These are phyloP conservation scores for Pisolithus albus DNA, from an alignment of 768 basidiomycete genomes.

Conservation along the genomic window DNA sequence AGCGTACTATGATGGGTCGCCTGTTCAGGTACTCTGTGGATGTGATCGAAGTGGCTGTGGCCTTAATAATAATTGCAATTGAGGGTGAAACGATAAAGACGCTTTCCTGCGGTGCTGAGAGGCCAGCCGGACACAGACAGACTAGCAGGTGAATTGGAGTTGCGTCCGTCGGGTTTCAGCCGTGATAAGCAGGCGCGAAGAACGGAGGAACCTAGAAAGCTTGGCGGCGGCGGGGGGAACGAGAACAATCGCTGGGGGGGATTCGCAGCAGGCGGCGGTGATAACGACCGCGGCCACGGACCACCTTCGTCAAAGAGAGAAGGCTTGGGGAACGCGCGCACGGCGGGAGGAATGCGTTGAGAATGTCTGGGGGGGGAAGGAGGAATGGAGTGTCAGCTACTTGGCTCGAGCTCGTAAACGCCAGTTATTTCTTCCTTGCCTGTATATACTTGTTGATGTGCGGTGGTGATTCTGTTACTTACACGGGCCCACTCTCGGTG, in stretches of 20 bases:
- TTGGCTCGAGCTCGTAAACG: slow-evolving; percentile 10
- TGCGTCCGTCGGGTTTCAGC: not conserved
- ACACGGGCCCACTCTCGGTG: slow-evolving; percentile 21
- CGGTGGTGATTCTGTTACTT: slow-evolving; percentile 7
- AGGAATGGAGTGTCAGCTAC: not conserved
- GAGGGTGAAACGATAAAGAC: slow-evolving; percentile 15
- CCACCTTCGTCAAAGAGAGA: slow-evolving; percentile 7
- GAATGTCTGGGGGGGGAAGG: slow-evolving; percentile 3
- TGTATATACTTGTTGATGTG: slow-evolving; percentile 27
- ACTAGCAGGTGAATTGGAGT: too few relatives aligned
- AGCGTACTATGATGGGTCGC: slow-evolving; percentile 24
- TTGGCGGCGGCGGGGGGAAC: not conserved
- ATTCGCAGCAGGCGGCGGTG: slow-evolving; percentile 5
- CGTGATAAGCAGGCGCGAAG: slow-evolving; percentile 27
- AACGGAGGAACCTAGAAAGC: slow-evolving; percentile 1
- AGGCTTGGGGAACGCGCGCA: slow-evolving; percentile 5
- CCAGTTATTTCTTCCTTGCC: slow-evolving; percentile 12
- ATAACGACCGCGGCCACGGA: slow-evolving; percentile 1
- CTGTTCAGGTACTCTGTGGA: slow-evolving; percentile 23
- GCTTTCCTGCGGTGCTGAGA: slow-evolving; percentile 5
- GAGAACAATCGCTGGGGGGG: not conserved
- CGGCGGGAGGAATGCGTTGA: slow-evolving; percentile 7
- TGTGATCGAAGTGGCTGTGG: slow-evolving; percentile 30
- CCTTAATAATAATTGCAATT: slow-evolving; percentile 21
- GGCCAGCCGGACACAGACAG: slow-evolving; percentile 4